Conservation (phyloP, 2,329 filamentous ascomycete species). For the Pestalotiopsis sp. region DNA sequence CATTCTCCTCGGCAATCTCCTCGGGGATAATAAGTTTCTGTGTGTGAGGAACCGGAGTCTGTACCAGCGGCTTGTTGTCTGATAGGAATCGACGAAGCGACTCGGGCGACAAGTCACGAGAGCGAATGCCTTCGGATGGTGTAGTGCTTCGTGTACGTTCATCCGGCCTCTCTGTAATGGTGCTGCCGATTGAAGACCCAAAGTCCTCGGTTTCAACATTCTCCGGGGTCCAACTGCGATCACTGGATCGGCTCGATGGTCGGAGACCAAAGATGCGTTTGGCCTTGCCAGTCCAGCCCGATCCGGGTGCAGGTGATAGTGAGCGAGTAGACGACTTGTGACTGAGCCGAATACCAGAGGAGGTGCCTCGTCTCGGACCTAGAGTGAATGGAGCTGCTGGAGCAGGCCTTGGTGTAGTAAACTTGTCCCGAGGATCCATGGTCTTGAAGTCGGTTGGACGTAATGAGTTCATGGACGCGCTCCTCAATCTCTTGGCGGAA, state of each 20-base stretch:
- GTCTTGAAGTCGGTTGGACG: conserved; percentile 66
- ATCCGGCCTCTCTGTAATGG: background rate
- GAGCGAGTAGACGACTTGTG: conserved; percentile 46
- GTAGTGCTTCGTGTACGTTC: conserved; percentile 28
- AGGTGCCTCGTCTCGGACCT: conserved; percentile 37
- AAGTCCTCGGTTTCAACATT: conserved; percentile 25
- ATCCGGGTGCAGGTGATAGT: conserved; percentile 49
- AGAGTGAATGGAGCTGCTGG: conserved; percentile 48
- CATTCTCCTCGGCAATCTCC: conserved; percentile 52
- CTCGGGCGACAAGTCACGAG: conserved; percentile 58
- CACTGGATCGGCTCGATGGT: conserved; percentile 33
- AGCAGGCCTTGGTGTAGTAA: conserved; percentile 66
- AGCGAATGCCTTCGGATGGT: conserved; percentile 45
- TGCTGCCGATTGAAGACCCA: conserved; percentile 6
- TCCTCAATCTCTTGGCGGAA: conserved; percentile 56
- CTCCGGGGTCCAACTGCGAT: conserved; percentile 36
- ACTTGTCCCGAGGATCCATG: conserved; percentile 79
- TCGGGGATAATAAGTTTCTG: conserved; percentile 44
- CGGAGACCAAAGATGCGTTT: conserved; percentile 54
- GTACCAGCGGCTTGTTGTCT: conserved; percentile 43
- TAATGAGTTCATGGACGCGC: conserved; percentile 67
- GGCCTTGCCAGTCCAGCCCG: conserved; percentile 47
- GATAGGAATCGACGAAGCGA: conserved; percentile 55
- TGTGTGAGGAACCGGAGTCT: conserved; percentile 34
- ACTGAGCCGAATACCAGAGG: conserved; percentile 30